Evolutionary conservation across 2,329 filamentous ascomycete species (phyloP).

Genomic region (Trichoderma sp.): DNA sequence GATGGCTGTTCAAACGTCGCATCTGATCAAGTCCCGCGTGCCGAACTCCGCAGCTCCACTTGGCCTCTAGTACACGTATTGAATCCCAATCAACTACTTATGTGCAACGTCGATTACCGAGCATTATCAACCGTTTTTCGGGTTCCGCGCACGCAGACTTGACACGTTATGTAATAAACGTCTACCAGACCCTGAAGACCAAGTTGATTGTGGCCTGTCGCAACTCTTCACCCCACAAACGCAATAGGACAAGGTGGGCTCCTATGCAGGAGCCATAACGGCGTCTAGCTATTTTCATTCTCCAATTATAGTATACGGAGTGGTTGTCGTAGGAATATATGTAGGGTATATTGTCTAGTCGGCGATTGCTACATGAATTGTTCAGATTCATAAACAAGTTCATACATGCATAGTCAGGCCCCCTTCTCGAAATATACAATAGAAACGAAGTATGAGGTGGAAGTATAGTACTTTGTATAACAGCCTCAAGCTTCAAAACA

Average conservation of each 20-base stretch:
- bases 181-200: neutral
- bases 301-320: neutral
- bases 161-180: neutral
- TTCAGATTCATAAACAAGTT: neutral
- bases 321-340: neutral
- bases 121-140: neutral
- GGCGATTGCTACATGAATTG: neutral
- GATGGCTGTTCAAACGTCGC: neutral
- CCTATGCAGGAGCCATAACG: neutral
- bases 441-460: no score
- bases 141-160: neutral
- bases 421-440: no score
- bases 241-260: neutral
- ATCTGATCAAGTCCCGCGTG: neutral
- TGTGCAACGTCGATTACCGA: neutral
- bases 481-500: neutral
- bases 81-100: neutral
- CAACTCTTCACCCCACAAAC: neutral
- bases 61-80: neutral
- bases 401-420: no score
- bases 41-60: constrained; percentile 7
- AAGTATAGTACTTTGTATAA: neutral
- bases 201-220: neutral
- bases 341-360: no score
- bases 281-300: neutral